Evolutionary conservation across 495 filamentous ascomycete genomes (phyloP).

Genomic region (Lichenothelia convexa): DNA sequence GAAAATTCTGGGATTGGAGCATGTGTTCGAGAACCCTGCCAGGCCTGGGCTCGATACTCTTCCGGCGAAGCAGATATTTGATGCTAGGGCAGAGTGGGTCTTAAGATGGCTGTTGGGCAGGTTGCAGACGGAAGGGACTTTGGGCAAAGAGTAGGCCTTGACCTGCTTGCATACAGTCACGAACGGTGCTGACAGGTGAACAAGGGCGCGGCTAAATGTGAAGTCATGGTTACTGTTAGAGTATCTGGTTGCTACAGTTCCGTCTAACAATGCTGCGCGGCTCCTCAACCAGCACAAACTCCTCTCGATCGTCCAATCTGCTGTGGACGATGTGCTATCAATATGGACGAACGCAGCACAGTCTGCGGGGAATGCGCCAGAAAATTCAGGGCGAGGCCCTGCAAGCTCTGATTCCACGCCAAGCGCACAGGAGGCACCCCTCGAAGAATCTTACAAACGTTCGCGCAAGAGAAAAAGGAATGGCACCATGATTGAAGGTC

Average conservation of each 20-base stretch:
- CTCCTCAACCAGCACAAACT: constrained; percentile 9
- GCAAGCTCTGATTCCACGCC: too few species aligned
- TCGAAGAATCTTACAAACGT: too few species aligned
- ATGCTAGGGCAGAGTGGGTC: constrained; percentile 43
- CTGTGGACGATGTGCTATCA: too few species aligned
- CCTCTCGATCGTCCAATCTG: constrained; percentile 7
- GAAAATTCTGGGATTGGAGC: neutral
- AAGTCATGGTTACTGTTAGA: constrained; percentile 12
- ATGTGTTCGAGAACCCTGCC: neutral
- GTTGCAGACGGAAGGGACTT: constrained; percentile 24
- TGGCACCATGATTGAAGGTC: constrained; percentile 1
- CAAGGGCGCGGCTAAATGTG: constrained; percentile 9
- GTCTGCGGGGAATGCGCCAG: too few species aligned
- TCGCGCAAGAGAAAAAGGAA: neutral
- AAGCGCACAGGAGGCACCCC: too few species aligned
- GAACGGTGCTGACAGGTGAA: too few species aligned
- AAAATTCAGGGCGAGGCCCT: too few species aligned
- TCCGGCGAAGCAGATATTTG: constrained; percentile 3
- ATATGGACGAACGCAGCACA: too few species aligned
- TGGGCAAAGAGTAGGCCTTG: too few species aligned
- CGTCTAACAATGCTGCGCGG: constrained; percentile 8
- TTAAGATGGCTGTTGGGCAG: constrained; percentile 50
- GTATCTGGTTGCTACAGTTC: constrained; percentile 8
- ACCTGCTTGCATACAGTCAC: too few species aligned
- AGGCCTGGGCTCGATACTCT: too few species aligned